phyloP scores from a whole-genome alignment of 257 asterid genomes.

The Henckelia pumila region DNA sequence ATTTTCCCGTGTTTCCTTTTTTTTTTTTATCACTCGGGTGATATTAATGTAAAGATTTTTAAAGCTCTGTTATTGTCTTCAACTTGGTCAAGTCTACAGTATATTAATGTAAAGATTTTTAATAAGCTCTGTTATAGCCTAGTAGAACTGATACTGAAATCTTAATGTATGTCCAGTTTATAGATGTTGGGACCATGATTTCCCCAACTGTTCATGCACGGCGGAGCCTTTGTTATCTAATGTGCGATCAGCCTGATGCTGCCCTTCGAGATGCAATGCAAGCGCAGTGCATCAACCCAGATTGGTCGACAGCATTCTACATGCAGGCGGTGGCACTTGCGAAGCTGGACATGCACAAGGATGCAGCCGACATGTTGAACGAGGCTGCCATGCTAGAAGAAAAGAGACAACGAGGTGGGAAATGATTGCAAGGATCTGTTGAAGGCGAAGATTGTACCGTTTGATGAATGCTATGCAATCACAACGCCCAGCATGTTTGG shows the following conservation, averaged over 20 bases:
- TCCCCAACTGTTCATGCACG: conserved; percentile 97
- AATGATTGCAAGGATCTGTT: conserved; percentile 27
- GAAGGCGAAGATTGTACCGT: neutral
- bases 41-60: neutral
- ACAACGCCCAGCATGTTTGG: conserved; percentile 24
- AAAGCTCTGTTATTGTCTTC: neutral
- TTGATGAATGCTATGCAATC: conserved; percentile 28
- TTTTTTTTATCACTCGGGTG: neutral
- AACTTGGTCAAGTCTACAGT: neutral
- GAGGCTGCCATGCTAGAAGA: conserved; percentile 89
- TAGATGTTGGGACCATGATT: conserved; percentile 94
- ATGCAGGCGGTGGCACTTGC: conserved; percentile 98
- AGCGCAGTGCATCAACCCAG: conserved; percentile 86
- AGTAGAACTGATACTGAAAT: neutral
- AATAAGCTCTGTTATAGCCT: neutral
- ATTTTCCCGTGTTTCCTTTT: neutral
- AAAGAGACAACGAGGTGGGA: conserved; percentile 65
- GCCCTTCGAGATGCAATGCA: conserved; percentile 99
- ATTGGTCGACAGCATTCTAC: conserved; percentile 96
- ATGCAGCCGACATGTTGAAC: conserved; percentile 94
- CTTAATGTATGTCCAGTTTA: conserved; percentile 52
- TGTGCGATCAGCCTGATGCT: conserved; percentile 96
- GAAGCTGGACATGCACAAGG: conserved; percentile 94
- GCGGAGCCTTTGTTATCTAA: conserved; percentile 82
- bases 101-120: too few species aligned